Conservation (phyloP, 2,329 filamentous ascomycete genomes). For the Cercospora berteroae region DNA sequence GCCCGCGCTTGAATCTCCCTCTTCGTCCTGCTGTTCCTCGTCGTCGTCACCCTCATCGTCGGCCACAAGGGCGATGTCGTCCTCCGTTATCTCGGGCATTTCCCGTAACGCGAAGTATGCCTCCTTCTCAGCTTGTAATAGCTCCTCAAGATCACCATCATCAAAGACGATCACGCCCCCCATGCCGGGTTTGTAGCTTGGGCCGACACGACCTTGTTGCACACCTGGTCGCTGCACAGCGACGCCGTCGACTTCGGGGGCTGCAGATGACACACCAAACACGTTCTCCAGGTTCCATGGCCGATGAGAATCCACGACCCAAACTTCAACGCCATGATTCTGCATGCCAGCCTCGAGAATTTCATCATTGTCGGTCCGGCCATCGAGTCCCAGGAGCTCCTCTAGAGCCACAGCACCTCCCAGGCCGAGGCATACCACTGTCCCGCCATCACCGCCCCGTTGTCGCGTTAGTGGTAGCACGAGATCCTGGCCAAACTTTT, state of each 20-base stretch:
- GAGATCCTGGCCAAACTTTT: constrained; percentile 73
- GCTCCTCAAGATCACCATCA: constrained; percentile 90
- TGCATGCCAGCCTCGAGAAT: constrained; percentile 40
- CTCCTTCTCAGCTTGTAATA: constrained; percentile 68
- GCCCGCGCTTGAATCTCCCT: constrained; percentile 43
- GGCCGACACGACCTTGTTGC: constrained; percentile 67
- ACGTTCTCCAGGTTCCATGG: constrained; percentile 95
- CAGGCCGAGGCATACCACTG: constrained; percentile 89
- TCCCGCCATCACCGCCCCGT: constrained; percentile 78
- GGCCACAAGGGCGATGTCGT: constrained; percentile 61
- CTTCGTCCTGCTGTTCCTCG: constrained; percentile 34
- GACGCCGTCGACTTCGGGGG: constrained; percentile 32
- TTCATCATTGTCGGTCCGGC: constrained; percentile 52
- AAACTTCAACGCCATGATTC: constrained; percentile 85
- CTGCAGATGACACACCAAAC: constrained; percentile 56
- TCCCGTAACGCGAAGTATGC: constrained; percentile 82
- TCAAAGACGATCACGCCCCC: constrained; percentile 94
- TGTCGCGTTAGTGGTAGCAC: constrained; percentile 83
- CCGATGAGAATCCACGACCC: constrained; percentile 86
- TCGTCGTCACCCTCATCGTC: constrained; percentile 49
- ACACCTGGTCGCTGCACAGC: constrained; percentile 63
- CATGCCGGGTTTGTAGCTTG: constrained; percentile 70
- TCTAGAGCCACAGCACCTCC: constrained; percentile 88
- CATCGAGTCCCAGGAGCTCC: constrained; percentile 71
- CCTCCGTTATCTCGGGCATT: constrained; percentile 86